phyloP scores from a whole-genome alignment of 2,329 filamentous ascomycete species.

The Aspergillus sp. region DNA sequence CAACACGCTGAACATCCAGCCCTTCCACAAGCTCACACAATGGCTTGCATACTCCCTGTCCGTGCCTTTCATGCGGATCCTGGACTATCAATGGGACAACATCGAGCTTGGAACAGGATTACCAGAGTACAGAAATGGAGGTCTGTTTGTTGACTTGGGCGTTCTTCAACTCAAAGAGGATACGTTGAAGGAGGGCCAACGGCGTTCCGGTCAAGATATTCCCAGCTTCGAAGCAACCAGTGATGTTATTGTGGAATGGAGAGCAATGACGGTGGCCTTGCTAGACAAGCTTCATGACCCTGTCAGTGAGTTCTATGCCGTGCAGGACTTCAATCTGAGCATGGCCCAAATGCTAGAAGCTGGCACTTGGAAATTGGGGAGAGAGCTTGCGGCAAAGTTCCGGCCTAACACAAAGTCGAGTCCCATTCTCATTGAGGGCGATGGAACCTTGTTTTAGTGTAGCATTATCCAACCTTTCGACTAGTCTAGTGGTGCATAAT shows the following conservation, averaged over 20 bases:
- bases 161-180: conserved; percentile 49
- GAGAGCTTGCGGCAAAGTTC: conserved; percentile 31
- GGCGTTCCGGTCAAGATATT: conserved; percentile 36
- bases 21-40: conserved; percentile 62
- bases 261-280: conserved; percentile 59
- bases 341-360: conserved; percentile 52
- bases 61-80: conserved; percentile 55
- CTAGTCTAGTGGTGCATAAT: neutral
- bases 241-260: conserved; percentile 62
- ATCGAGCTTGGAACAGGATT: conserved; percentile 59
- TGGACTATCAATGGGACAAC: conserved; percentile 50
- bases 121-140: conserved; percentile 69
- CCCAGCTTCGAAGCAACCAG: conserved; percentile 54
- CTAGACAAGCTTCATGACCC: conserved; percentile 51
- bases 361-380: conserved; percentile 48
- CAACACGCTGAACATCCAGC: conserved; percentile 37
- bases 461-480: neutral
- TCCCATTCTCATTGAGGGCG: conserved; percentile 35
- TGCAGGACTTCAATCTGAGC: conserved; percentile 34
- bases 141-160: conserved; percentile 59
- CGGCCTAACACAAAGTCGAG: conserved; percentile 30
- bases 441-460: conserved; percentile 33
- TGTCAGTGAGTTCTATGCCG: conserved; percentile 39
- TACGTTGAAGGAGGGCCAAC: conserved; percentile 39
- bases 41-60: conserved; percentile 71